Evolutionary conservation across 352 stramenopile species (phyloP), one percentile per base, ranked within the genome.

Genomic region (Pythium volutum): DNA sequence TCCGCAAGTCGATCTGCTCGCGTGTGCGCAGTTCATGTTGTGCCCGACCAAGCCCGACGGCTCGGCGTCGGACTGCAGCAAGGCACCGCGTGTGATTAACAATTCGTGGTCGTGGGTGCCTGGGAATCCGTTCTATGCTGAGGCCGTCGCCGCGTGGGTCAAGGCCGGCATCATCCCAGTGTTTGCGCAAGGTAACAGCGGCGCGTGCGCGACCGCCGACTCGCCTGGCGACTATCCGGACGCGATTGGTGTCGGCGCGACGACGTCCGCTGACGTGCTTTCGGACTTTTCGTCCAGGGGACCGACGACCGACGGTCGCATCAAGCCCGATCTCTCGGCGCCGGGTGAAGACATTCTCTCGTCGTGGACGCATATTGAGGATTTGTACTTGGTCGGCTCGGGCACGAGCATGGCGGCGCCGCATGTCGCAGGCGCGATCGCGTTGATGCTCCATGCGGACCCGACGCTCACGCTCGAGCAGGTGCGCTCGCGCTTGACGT

Each of bases 1-100:
- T n/a, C 39, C 66, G 4, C 64, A 73, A 23, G 45, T 48, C 0
- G 60, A 33, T 10, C 42, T 76, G 16, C 20, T 76, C 14, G 39
- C 41, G 36, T 76, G 69, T 34, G 48, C 63, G 2, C 53, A 76
- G 41, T 76, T 59, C 18, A 73, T 76, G 55, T 18, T 65, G 18
- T 65, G 58, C 25, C 58, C 58, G 3, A 59, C 58, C 1, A 36
- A 58, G 12, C 4, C 36, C 2, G 33, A 20, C 22, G 51, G 51
- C 15, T 9, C 18, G 6, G 49, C 48, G 20, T 31, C 31, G 34
- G 51, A 58, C 38, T 58, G 51, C 16, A 49, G 36, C 22, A 58
- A 49, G 38, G 51, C 51, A 4, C 51, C 51, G 12, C 36, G 49
- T 16, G 36, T 58, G 2, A 38, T 58, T 9, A 73, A 56, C 55